phyloP scores from a whole-genome alignment of 805 yeast species.

The Lipomyces spencermartinsiae region DNA sequence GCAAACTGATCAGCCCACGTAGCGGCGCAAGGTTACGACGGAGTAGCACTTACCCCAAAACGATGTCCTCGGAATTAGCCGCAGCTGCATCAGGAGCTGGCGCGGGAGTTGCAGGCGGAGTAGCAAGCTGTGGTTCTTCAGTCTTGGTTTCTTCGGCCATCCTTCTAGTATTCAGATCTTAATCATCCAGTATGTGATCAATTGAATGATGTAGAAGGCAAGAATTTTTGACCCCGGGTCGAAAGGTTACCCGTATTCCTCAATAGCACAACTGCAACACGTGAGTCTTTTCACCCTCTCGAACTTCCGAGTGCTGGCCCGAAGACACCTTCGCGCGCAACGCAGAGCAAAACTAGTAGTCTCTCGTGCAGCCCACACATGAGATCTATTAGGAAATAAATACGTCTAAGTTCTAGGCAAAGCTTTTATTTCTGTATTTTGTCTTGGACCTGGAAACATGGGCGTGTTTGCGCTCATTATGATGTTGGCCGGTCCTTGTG shows the following conservation, averaged over 20 bases:
- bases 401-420: too few relatives aligned
- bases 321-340: too few relatives aligned
- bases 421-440: too few relatives aligned
- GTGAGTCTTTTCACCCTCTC: neutral
- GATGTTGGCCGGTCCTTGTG: too few relatives aligned
- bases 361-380: too few relatives aligned
- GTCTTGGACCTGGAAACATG: too few relatives aligned
- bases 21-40: neutral
- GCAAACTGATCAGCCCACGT: neutral
- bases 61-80: too few relatives aligned
- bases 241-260: neutral
- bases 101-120: conserved; percentile 24
- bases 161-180: neutral
- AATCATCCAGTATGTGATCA: neutral
- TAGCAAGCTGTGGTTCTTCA: conserved; percentile 11
- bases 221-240: neutral
- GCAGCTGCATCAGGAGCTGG: too few relatives aligned
- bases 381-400: too few relatives aligned
- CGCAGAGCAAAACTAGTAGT: too few relatives aligned
- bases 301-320: too few relatives aligned
- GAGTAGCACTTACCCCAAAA: conserved; percentile 25
- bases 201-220: neutral
- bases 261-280: neutral
- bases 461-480: too few relatives aligned
- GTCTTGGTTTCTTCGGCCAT: conserved; percentile 31